A percentile compares a stretch with the other conserved stretches of the same genome.
phyloP scores from a whole-genome alignment of 108 stramenopile genomes.

The Thalassiosira profunda region DNA sequence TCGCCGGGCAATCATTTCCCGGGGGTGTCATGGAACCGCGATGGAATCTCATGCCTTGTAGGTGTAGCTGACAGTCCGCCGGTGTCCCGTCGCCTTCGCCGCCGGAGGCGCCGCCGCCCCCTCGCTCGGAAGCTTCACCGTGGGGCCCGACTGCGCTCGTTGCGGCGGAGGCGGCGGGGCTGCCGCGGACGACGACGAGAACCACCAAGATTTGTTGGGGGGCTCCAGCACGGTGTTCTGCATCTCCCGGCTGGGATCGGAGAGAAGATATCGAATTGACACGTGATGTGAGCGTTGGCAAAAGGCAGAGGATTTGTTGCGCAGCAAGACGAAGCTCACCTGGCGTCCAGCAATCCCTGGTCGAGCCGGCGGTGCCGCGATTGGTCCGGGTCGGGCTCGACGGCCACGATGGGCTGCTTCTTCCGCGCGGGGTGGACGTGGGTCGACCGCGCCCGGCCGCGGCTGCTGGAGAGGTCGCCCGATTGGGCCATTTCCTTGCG shows the following conservation, averaged over 20 bases:
- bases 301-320: constrained; percentile 6
- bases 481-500: not conserved
- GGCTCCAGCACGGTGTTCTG: too few species aligned
- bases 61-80: too few species aligned
- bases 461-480: not conserved
- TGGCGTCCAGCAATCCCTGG: constrained; percentile 8
- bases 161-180: not conserved
- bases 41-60: too few species aligned
- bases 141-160: not conserved
- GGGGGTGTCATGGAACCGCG: too few species aligned
- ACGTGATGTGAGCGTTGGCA: too few species aligned
- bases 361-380: not conserved
- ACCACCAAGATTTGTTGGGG: not conserved
- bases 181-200: not conserved
- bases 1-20: too few species aligned
- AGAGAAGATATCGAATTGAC: too few species aligned
- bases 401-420: not conserved
- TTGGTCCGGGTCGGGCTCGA: not conserved
- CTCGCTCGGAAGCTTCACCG: too few species aligned
- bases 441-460: not conserved
- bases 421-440: not conserved
- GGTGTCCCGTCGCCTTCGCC: too few species aligned
- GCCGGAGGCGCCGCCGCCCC: too few species aligned
- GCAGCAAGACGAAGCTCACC: too few species aligned
- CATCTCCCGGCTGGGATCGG: too few species aligned